Base-by-base conservation (phyloP, 176 grass and related monocot genomes). In the Paspalum vaginatum region DNA sequence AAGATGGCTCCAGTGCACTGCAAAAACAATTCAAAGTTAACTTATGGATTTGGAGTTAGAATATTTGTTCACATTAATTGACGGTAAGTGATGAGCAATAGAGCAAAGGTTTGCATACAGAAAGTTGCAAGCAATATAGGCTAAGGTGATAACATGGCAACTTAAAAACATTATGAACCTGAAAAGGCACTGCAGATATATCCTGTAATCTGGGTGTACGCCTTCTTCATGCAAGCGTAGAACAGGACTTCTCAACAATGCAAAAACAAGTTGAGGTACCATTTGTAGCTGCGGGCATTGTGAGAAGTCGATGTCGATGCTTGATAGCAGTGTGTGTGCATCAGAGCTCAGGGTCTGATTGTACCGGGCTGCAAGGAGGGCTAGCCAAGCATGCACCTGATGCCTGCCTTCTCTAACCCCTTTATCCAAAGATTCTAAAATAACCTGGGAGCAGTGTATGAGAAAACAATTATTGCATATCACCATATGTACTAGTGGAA, bases 181-280 rank as follows among this genome's bases (percentile, higher is more conserved):
- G 84, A 91, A 99, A 77, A 99, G 90, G 79, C 90, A 99, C 82
- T 99, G 96, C 54, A 99, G 83, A 77, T 93, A 99, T 84, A 99
- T 91, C 78, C 96, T 89, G 80, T 99, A 95, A 82, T 99, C 96
- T 76, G 96, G 96, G 68, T 99, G 96, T 79, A 99, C 85, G 38
- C 92, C 96, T 89, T 99, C 96, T 87, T 99, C 96, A 79, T 95
- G 92, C 58, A 95, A 88, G 24, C 86, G 86, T 68, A 99, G 92
- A 81, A 99, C 84, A 79, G 96, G 88, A 65, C 81, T 95, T 78
- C 96, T 99, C 72, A 99, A 85, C 49, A 95, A 76, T 75, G 92
- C 92, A 81, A 95, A 99, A 16, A 95, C 85, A 67, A 99, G 85
- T 41, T 94, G 86, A 75, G 96, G 96, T 72, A 99, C 4, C 59